A percentile compares a stretch with the other conserved stretches of the same genome.
These are phyloP conservation scores for Diaporthe velutina DNA, from an alignment of 2,329 filamentous ascomycete species.

Conservation along the genomic window DNA sequence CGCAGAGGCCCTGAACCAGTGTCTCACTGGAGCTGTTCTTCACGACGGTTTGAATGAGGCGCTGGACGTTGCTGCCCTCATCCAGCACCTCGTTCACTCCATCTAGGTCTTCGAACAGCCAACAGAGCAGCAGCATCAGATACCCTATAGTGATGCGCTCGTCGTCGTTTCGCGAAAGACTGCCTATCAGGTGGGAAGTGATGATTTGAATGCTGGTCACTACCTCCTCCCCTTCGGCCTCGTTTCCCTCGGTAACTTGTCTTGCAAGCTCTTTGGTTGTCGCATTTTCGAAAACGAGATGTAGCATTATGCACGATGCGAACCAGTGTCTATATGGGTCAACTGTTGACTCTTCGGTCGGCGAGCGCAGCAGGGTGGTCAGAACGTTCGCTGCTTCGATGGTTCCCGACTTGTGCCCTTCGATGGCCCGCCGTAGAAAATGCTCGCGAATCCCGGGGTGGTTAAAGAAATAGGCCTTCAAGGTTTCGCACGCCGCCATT, in stretches of 20 bases:
- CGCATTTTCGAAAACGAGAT: conserved; percentile 84
- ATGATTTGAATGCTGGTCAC: conserved; percentile 93
- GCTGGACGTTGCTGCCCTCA: conserved; percentile 93
- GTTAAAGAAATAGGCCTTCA: conserved; percentile 91
- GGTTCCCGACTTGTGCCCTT: conserved; percentile 81
- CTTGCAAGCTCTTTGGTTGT: conserved; percentile 85
- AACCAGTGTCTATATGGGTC: conserved; percentile 95
- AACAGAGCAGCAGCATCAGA: conserved; percentile 87
- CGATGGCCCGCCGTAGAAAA: conserved; percentile 89
- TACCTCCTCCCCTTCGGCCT: conserved; percentile 90
- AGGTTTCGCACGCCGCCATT: conserved; percentile 87
- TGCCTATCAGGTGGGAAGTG: conserved; percentile 85
- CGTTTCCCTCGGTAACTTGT: conserved; percentile 89
- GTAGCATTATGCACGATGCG: conserved; percentile 86
- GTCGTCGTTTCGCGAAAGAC: conserved; percentile 82
- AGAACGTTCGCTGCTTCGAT: conserved; percentile 92
- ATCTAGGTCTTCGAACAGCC: conserved; percentile 92
- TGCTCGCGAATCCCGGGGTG: conserved; percentile 86
- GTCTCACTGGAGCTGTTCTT: conserved; percentile 73
- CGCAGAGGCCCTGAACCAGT: conserved; percentile 84
- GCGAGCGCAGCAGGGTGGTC: conserved; percentile 80
- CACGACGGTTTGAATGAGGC: conserved; percentile 79
- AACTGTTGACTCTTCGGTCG: conserved; percentile 69
- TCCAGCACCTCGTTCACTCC: conserved; percentile 93
- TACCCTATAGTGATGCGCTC: conserved; percentile 86